phyloP scores from a whole-genome alignment of 1,284 basidiomycete species.

The Fistulinella staudtii region DNA sequence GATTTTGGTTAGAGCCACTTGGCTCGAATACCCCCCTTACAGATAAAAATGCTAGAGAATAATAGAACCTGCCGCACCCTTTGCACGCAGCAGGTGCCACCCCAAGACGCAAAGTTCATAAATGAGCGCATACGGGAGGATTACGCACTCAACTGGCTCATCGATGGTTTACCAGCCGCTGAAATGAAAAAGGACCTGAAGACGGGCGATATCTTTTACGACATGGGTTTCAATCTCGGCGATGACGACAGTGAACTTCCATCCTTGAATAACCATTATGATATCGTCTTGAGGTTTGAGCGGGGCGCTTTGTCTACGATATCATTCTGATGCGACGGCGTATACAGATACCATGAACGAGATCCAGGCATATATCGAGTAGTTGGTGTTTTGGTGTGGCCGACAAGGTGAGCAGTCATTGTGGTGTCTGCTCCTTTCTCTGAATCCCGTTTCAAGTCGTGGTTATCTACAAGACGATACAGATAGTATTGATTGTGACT shows the following conservation, averaged over 20 bases:
- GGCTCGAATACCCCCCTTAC: conserved; percentile 9
- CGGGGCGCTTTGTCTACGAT: background rate
- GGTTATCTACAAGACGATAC: conserved; percentile 52
- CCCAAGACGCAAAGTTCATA: conserved; percentile 81
- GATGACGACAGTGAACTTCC: conserved; percentile 61
- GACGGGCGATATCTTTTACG: conserved; percentile 82
- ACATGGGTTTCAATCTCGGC: conserved; percentile 83
- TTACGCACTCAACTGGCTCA: conserved; percentile 92
- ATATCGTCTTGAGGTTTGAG: conserved; percentile 70
- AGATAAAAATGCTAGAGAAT: conserved; percentile 76
- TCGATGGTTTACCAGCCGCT: conserved; percentile 92
- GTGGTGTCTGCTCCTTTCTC: background rate
- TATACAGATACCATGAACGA: conserved; percentile 75
- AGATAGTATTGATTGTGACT: conserved; percentile 39
- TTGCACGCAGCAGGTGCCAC: conserved; percentile 62
- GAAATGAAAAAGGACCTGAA: conserved; percentile 83
- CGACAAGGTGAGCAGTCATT: conserved; percentile 55
- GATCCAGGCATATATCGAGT: conserved; percentile 69
- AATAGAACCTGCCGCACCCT: conserved; percentile 75
- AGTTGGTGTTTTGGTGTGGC: conserved; percentile 92
- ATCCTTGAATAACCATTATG: conserved; percentile 89
- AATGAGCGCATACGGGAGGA: conserved; percentile 90
- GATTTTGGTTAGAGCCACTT: conserved; percentile 1
- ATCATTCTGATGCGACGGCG: conserved; percentile 12
- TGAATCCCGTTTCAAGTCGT: conserved; percentile 39